phyloP scores from a whole-genome alignment of 306 rosid species.

The Luffa acutangula region DNA sequence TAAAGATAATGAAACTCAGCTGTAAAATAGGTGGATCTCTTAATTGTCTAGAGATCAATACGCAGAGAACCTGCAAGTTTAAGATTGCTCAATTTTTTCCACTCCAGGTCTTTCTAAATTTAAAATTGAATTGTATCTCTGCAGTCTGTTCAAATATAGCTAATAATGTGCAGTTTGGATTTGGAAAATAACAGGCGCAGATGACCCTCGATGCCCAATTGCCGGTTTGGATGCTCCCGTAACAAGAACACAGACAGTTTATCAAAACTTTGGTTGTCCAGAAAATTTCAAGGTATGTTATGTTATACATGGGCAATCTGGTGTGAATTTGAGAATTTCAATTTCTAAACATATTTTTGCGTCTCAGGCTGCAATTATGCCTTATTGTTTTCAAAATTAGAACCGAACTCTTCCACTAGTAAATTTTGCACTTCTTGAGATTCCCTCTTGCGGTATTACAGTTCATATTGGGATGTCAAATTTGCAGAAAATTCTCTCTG shows the following conservation, averaged over 20 bases:
- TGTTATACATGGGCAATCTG: conserved; percentile 2
- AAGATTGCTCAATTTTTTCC: not conserved
- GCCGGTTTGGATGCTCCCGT: conserved; percentile 41
- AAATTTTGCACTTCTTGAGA: not conserved
- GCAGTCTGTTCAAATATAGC: not conserved
- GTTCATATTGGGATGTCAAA: no score
- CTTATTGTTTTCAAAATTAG: not conserved
- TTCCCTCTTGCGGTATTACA: no score
- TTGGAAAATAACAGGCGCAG: conserved; percentile 45
- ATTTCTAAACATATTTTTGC: not conserved
- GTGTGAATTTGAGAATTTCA: not conserved
- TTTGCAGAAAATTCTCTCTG: no score
- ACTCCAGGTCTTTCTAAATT: not conserved
- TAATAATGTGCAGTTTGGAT: conserved; percentile 16
- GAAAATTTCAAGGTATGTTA: conserved; percentile 55
- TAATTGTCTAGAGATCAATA: not conserved
- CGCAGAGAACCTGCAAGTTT: not conserved
- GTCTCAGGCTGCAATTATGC: not conserved
- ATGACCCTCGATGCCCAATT: conserved; percentile 72
- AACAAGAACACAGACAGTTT: conserved; percentile 31
- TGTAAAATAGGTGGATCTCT: not conserved
- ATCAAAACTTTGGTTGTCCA: conserved; percentile 21
- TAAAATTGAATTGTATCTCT: not conserved
- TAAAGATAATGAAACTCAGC: not conserved
- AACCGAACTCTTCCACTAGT: not conserved